A percentile compares a stretch with the other conserved stretches of the same genome.
These are phyloP conservation scores for Phyllosticta ampelicida DNA, from an alignment of 2,329 filamentous ascomycete species.

Conservation along the genomic window DNA sequence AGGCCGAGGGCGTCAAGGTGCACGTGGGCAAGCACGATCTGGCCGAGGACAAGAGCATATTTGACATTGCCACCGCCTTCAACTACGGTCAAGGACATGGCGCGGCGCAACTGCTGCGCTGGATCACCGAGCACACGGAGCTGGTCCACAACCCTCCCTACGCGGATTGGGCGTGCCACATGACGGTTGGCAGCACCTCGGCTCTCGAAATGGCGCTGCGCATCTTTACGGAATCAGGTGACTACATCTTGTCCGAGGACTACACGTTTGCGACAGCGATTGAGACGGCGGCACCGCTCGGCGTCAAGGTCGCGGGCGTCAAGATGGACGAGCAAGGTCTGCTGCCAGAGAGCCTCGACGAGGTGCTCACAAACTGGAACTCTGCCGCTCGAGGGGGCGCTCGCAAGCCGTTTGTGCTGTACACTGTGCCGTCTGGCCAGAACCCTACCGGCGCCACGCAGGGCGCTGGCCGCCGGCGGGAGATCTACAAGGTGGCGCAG, in stretches of 20 bases:
- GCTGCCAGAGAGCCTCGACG: conserved; percentile 50
- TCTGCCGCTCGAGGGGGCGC: conserved; percentile 36
- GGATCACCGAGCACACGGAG: conserved; percentile 91
- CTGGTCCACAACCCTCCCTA: conserved; percentile 81
- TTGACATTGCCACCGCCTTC: conserved; percentile 75
- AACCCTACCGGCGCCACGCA: conserved; percentile 87
- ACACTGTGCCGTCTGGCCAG: conserved; percentile 71
- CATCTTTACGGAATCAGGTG: conserved; percentile 66
- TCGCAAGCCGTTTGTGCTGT: conserved; percentile 56
- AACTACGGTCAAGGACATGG: conserved; percentile 90
- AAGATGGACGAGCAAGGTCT: conserved; percentile 58
- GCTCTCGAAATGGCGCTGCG: conserved; percentile 74
- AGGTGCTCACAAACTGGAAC: conserved; percentile 56
- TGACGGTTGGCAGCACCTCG: conserved; percentile 79
- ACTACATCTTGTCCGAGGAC: conserved; percentile 76
- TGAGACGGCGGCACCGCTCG: conserved; percentile 54
- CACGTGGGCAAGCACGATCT: conserved; percentile 78
- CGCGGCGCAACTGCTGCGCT: conserved; percentile 76
- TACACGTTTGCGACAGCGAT: conserved; percentile 78
- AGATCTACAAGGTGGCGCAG: conserved; percentile 66
- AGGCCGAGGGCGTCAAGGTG: conserved; percentile 42
- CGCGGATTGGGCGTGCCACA: conserved; percentile 74
- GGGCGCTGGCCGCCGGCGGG: conserved; percentile 52
- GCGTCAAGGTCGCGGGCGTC: conserved; percentile 49
- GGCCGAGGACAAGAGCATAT: conserved; percentile 48